phyloP scores from a whole-genome alignment of 2,329 filamentous ascomycete genomes.

The Xylaria sp. region DNA sequence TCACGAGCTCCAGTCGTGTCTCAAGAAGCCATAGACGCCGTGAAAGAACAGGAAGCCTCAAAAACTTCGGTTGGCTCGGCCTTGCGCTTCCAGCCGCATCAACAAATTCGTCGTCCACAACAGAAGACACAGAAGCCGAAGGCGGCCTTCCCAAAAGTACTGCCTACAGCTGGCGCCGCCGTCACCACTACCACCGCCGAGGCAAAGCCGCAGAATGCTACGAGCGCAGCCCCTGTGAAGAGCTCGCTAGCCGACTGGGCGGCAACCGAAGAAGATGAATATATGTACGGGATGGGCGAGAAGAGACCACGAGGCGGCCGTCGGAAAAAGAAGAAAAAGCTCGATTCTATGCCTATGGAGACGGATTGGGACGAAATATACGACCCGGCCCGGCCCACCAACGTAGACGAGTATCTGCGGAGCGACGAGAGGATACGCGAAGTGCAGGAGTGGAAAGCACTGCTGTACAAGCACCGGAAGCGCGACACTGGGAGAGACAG shows the following conservation, averaged over 20 bases:
- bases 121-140: conserved; percentile 70
- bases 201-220: conserved; percentile 32
- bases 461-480: conserved; percentile 77
- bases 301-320: conserved; percentile 81
- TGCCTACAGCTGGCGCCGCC: conserved; percentile 47
- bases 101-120: conserved; percentile 77
- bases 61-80: conserved; percentile 74
- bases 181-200: conserved; percentile 17
- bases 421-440: conserved; percentile 87
- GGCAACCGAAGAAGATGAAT: conserved; percentile 81
- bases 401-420: conserved; percentile 83
- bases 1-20: conserved; percentile 81
- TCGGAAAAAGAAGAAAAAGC: conserved; percentile 81
- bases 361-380: conserved; percentile 95
- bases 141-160: conserved; percentile 63
- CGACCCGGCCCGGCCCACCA: conserved; percentile 84
- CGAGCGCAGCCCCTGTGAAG: conserved; percentile 61
- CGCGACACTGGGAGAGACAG: conserved; percentile 59
- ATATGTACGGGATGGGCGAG: conserved; percentile 71
- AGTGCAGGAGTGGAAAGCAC: conserved; percentile 84
- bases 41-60: conserved; percentile 60
- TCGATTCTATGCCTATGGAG: conserved; percentile 64
- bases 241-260: conserved; percentile 85
- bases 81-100: conserved; percentile 80
- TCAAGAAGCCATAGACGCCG: conserved; percentile 62